Conservation (phyloP, 2,329 filamentous ascomycete species). For the Pseudocercospora fuligena region DNA sequence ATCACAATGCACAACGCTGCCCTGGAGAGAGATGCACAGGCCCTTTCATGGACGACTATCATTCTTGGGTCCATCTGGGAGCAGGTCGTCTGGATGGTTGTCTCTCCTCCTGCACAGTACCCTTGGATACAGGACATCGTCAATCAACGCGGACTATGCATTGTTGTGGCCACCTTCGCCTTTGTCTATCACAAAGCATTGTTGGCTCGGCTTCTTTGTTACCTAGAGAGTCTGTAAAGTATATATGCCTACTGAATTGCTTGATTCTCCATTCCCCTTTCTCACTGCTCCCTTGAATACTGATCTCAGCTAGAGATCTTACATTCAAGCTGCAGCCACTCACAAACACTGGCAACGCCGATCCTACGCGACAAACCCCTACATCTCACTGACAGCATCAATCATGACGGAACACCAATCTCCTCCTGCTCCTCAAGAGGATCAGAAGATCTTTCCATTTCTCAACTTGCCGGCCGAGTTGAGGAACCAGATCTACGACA, state of each 20-base stretch:
- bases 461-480: constrained; percentile 8
- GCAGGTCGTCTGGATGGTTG: not conserved
- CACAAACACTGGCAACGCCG: not conserved
- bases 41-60: not conserved
- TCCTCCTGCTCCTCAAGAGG: too few relatives aligned
- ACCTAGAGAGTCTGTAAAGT: not conserved
- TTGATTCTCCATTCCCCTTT: not conserved
- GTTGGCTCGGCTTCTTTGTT: not conserved
- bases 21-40: not conserved
- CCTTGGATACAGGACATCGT: not conserved
- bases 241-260: not conserved
- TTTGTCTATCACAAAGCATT: not conserved
- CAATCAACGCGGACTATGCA: not conserved
- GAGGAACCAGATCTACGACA: constrained; percentile 11
- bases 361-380: not conserved
- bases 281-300: not conserved
- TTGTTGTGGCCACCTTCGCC: not conserved
- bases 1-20: not conserved
- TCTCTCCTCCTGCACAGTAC: not conserved
- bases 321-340: not conserved
- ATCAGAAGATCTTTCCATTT: not conserved
- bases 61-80: not conserved
- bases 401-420: not conserved
- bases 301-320: not conserved
- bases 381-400: not conserved